Conservation (phyloP, 1,284 basidiomycete species). For the Leccinum solheimii region DNA sequence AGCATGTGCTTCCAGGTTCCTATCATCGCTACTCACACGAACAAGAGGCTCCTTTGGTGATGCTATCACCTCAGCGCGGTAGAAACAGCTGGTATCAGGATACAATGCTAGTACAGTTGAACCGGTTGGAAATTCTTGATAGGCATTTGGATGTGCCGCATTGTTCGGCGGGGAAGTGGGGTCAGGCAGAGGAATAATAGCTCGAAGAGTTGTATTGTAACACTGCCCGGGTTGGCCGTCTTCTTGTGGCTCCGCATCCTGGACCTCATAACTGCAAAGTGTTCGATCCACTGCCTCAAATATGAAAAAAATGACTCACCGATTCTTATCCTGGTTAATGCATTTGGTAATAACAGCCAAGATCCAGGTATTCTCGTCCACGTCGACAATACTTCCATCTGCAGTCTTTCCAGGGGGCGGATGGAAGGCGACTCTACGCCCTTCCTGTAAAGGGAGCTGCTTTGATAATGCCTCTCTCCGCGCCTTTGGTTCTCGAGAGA, state of each 20-base stretch:
- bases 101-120: constrained; percentile 79
- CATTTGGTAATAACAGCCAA: constrained; percentile 71
- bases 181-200: constrained; percentile 78
- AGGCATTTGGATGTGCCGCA: constrained; percentile 63
- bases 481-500: constrained; percentile 65
- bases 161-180: constrained; percentile 55
- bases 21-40: constrained; percentile 45
- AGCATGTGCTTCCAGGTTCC: constrained; percentile 1
- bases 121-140: constrained; percentile 69
- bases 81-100: constrained; percentile 85
- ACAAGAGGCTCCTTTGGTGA: constrained; percentile 56
- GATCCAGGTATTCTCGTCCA: constrained; percentile 78
- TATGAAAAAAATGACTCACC: constrained; percentile 36
- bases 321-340: constrained; percentile 67
- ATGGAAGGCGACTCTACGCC: constrained; percentile 77
- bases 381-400: constrained; percentile 46
- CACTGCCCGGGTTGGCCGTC: constrained; percentile 70
- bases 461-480: constrained; percentile 59
- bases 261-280: constrained; percentile 68
- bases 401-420: constrained; percentile 55
- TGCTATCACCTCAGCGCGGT: constrained; percentile 74
- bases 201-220: constrained; percentile 66
- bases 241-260: constrained; percentile 78
- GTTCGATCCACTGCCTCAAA: not conserved
- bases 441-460: constrained; percentile 66